Evolutionary conservation across 1,284 basidiomycete species (phyloP), one percentile per base, ranked within the genome.

Genomic region (Leccinum olivaceoglutinosum): DNA sequence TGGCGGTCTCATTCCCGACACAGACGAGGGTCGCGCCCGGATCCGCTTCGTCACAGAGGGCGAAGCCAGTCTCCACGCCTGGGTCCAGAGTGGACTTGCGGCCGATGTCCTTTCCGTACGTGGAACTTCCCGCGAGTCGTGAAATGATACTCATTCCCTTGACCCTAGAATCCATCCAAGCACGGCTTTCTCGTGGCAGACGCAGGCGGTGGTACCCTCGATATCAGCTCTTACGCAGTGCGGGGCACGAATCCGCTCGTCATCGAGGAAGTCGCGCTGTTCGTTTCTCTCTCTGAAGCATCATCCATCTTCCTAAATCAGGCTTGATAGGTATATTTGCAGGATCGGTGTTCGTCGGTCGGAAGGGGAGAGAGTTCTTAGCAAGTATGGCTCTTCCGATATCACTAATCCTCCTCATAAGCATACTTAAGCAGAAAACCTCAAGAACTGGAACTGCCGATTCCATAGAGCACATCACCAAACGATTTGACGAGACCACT

Each of bases 201-300:
- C 71, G 89, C 89, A 2, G 89, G 90, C 63, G 90, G 90, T 62
- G 89, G 89, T 39, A 92, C 89, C 0, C 80, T 91, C 51, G 89
- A 92, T 71, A 87, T 92, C 68, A 89, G 87, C 65, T 86, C 88
- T 4, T 92, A 91, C 68, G 87, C 84, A 1, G 87, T 91, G 60
- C 83, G 84, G 11, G 82, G 81, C 60, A 84, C 86, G 11, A 73
- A 80, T 21, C 89, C 89, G 1, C 82, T 91, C 16, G 82, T 87
- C 9, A 89, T 91, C 67, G 88, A 92, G 72, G 89, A 92, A 75
- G 85, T 90, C 66, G 89, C 89, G 2, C 89, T 92, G 90, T 89
- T 67, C 65, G 85, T 61, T n/a, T 10, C 54, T 12, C 46, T 14
- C 25, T 10, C 53, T 51, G 12, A 53, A 58, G 53, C 29, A 32